Evolutionary conservation across 768 basidiomycete species (phyloP).

Genomic region (Collybiopsis confluens): DNA sequence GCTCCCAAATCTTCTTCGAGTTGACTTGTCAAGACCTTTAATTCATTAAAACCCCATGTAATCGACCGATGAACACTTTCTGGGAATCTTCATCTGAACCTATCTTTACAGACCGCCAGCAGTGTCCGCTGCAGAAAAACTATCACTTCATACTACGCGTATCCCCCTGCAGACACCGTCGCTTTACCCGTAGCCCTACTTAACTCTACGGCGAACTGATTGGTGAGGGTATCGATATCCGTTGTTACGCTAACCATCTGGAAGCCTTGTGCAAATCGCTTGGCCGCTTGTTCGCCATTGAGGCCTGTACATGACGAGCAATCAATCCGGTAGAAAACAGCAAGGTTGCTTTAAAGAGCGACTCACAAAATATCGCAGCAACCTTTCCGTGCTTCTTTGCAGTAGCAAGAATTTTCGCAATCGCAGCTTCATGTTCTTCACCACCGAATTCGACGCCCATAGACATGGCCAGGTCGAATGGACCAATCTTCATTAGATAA

Average conservation of each 20-base stretch:
- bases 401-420: slow-evolving; percentile 16
- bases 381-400: slow-evolving; percentile 19
- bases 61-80: too few relatives aligned
- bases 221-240: slow-evolving; percentile 19
- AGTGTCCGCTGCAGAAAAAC: too few relatives aligned
- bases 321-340: too few relatives aligned
- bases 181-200: slow-evolving; percentile 7
- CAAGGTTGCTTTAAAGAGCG: background rate
- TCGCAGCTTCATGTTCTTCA: slow-evolving; percentile 16
- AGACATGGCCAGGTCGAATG: slow-evolving; percentile 18
- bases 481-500: too few relatives aligned
- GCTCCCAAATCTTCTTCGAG: too few relatives aligned
- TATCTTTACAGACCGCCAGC: too few relatives aligned
- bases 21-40: too few relatives aligned
- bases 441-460: slow-evolving; percentile 22
- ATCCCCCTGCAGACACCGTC: slow-evolving; percentile 5
- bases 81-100: too few relatives aligned
- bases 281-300: slow-evolving; percentile 21
- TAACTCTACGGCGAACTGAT: slow-evolving; percentile 17
- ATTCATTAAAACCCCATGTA: too few relatives aligned
- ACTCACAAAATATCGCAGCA: slow-evolving; percentile 21
- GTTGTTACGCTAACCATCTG: slow-evolving; percentile 24
- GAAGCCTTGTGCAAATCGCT: slow-evolving; percentile 21
- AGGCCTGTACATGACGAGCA: slow-evolving; percentile 13
- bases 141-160: too few relatives aligned